phyloP scores from a whole-genome alignment of 2,329 filamentous ascomycete genomes.

The Xylaria sp. region DNA sequence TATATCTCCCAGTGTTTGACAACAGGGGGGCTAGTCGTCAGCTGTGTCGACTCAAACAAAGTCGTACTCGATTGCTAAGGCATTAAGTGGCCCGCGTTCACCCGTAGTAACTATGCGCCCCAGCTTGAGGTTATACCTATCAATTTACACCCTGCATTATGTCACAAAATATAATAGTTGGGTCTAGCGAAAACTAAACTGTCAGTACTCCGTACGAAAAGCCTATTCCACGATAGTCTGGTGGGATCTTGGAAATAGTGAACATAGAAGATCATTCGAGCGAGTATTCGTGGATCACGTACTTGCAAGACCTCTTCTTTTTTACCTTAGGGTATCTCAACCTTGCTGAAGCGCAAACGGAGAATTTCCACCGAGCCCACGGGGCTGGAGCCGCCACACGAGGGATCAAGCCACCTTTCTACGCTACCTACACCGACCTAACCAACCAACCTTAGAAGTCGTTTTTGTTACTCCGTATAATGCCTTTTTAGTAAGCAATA shows the following conservation, averaged over 20 bases:
- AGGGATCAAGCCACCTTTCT: constrained; percentile 2
- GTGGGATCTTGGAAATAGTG: too few species aligned
- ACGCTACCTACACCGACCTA: not conserved
- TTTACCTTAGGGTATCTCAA: not conserved
- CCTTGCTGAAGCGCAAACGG: not conserved
- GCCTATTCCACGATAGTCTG: too few species aligned
- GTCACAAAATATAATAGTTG: not conserved
- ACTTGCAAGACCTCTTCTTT: too few species aligned
- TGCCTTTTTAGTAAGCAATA: not conserved
- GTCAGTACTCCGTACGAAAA: too few species aligned
- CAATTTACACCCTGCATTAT: not conserved
- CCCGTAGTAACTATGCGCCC: too few species aligned
- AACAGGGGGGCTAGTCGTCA: not conserved
- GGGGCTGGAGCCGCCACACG: constrained; percentile 17
- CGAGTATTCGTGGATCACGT: too few species aligned
- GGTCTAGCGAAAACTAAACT: too few species aligned
- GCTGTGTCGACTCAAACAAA: not conserved
- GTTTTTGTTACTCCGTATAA: not conserved
- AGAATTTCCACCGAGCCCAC: constrained; percentile 1
- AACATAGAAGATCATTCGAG: too few species aligned
- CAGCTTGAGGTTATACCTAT: too few species aligned
- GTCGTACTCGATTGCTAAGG: not conserved
- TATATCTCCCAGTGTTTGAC: too few species aligned
- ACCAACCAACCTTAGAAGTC: too few species aligned
- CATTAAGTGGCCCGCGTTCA: not conserved